Percentiles rank a stretch among this genome's conserved stretches.
Conservation (phyloP, 768 basidiomycete genomes). For the Cystobasidium tubakii region DNA sequence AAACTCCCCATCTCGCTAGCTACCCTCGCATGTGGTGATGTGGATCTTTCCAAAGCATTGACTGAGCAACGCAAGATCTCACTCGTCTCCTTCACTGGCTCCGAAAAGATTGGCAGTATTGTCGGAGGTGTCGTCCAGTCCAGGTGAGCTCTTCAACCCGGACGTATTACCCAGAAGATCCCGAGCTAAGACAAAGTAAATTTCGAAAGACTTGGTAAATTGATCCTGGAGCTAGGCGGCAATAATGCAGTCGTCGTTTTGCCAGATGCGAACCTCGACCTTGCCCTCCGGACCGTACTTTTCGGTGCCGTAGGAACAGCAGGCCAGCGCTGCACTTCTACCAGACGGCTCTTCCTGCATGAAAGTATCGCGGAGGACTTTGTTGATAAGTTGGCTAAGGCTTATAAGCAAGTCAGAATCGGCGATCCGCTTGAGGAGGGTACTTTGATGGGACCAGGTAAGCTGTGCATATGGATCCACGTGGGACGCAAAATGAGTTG, state of each 20-base stretch:
- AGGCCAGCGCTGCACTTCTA: conserved; percentile 70
- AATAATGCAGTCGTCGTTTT: conserved; percentile 93
- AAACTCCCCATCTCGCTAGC: conserved; percentile 77
- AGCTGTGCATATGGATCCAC: neutral
- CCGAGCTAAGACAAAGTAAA: conserved; percentile 66
- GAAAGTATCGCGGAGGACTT: conserved; percentile 69
- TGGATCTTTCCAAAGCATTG: conserved; percentile 70
- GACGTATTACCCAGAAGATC: too few species aligned
- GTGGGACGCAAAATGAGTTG: neutral
- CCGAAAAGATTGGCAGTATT: conserved; percentile 74
- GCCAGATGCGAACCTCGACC: conserved; percentile 82
- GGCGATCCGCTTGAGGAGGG: conserved; percentile 74
- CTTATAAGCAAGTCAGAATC: conserved; percentile 60
- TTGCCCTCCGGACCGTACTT: conserved; percentile 83
- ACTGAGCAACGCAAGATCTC: conserved; percentile 70
- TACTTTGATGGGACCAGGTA: conserved; percentile 73
- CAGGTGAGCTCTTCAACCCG: conserved; percentile 51
- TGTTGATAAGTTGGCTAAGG: conserved; percentile 64
- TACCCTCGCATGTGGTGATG: conserved; percentile 73
- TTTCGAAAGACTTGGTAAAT: conserved; percentile 17
- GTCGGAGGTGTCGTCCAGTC: conserved; percentile 70
- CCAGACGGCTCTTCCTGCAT: conserved; percentile 83
- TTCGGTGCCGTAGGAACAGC: conserved; percentile 87
- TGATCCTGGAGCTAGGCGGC: conserved; percentile 81
- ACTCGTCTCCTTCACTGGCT: conserved; percentile 92